A percentile compares a stretch with the other conserved stretches of the same genome.
Evolutionary conservation across 345 rosid genomes (phyloP).

Genomic region (Dimocarpus longan): DNA sequence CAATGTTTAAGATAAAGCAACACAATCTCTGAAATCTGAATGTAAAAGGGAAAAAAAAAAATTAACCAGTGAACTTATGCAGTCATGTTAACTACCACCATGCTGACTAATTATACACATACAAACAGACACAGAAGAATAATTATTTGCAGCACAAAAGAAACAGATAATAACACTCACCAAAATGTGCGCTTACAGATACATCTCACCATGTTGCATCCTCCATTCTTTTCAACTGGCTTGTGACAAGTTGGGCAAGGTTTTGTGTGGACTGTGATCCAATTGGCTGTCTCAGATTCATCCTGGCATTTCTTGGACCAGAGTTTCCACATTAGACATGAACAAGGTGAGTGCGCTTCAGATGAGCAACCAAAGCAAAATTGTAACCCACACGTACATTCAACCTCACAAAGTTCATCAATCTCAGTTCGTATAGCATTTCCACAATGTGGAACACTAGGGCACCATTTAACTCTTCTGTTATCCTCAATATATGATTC

Average conservation of each 20-base stretch:
- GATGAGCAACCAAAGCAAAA: constrained; percentile 45
- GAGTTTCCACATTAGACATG: constrained; percentile 42
- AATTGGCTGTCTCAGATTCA: constrained; percentile 59
- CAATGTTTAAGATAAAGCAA: background rate
- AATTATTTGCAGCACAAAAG: background rate
- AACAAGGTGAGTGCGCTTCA: constrained; percentile 47
- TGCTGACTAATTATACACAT: background rate
- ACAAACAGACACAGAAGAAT: background rate
- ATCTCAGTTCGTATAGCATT: constrained; percentile 42
- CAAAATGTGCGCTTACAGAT: constrained; percentile 64
- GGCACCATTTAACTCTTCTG: constrained; percentile 52
- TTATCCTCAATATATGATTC: constrained; percentile 54
- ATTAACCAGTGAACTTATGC: background rate
- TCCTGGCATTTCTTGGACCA: constrained; percentile 53
- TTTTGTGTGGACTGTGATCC: constrained; percentile 60
- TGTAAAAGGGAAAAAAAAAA: background rate
- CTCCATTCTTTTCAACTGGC: constrained; percentile 67
- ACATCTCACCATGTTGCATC: constrained; percentile 68
- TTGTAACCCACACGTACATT: constrained; percentile 42
- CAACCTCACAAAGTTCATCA: constrained; percentile 40
- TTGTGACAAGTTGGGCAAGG: constrained; percentile 64
- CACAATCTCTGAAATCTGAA: background rate
- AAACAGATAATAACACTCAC: constrained; percentile 35
- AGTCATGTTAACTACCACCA: background rate
- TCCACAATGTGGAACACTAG: constrained; percentile 55